These are phyloP conservation scores for Guadua angustifolia DNA, from an alignment of 176 grass and related monocot genomes.

Conservation along the genomic window DNA sequence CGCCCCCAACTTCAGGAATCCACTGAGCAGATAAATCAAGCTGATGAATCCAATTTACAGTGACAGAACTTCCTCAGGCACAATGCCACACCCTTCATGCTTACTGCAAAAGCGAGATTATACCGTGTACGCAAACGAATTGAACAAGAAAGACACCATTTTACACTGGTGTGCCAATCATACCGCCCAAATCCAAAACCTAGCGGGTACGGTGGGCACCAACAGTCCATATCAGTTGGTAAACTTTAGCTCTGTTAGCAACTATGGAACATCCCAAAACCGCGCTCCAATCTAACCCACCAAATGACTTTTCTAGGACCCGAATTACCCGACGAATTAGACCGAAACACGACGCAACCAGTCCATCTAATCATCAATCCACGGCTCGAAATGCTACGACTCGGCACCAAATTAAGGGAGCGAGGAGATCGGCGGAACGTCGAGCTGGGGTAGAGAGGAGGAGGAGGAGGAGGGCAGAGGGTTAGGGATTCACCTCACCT, in stretches of 20 bases:
- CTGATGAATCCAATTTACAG: background rate
- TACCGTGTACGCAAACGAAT: background rate
- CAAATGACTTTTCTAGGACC: background rate
- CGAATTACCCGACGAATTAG: background rate
- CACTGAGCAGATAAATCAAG: background rate
- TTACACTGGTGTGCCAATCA: background rate
- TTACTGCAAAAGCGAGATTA: background rate
- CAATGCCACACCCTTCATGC: background rate
- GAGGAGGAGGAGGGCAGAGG: background rate
- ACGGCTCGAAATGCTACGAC: background rate
- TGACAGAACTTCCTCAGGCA: background rate
- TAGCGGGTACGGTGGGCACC: background rate
- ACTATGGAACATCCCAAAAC: background rate
- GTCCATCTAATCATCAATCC: background rate
- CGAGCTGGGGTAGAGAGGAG: background rate
- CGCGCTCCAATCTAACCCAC: background rate
- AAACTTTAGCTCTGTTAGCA: background rate
- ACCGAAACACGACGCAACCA: background rate
- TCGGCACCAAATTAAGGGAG: background rate
- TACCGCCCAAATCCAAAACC: background rate
- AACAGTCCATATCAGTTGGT: background rate
- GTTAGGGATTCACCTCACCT: conserved; percentile 23
- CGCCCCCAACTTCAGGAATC: background rate
- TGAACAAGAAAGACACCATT: background rate
- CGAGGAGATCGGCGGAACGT: background rate